Evolutionary conservation across 495 filamentous ascomycete genomes (phyloP).

Genomic region (Neurospora sublineolata): DNA sequence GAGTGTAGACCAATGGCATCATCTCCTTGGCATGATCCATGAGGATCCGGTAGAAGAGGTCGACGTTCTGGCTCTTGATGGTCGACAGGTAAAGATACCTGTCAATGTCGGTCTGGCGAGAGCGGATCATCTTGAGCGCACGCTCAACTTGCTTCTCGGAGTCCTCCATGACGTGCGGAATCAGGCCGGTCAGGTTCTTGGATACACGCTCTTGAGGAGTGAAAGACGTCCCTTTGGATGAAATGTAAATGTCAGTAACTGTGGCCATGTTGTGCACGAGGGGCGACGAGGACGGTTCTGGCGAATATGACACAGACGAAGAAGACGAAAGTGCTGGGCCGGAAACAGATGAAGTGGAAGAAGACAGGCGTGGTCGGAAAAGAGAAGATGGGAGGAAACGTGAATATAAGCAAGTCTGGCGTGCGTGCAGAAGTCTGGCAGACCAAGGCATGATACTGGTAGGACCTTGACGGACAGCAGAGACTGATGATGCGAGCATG

Average conservation of each 20-base stretch:
- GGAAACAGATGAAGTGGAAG: neutral
- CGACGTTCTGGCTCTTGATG: constrained; percentile 77
- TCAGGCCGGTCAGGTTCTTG: constrained; percentile 47
- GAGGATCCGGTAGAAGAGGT: constrained; percentile 90
- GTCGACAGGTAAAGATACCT: constrained; percentile 89
- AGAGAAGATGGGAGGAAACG: neutral
- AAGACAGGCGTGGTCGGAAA: neutral
- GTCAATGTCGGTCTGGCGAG: constrained; percentile 72
- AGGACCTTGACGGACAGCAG: constrained; percentile 1
- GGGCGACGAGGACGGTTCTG: constrained; percentile 4
- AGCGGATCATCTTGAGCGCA: constrained; percentile 55
- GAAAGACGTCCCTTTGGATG: constrained; percentile 40
- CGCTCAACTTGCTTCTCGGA: constrained; percentile 40
- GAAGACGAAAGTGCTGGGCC: neutral
- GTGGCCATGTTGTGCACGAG: neutral
- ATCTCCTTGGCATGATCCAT: constrained; percentile 83
- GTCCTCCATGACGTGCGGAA: constrained; percentile 47
- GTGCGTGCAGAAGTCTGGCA: neutral
- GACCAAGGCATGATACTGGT: neutral
- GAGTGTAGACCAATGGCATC: constrained; percentile 94
- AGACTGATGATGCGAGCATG: neutral
- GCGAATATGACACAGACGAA: constrained; percentile 4
- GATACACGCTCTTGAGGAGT: constrained; percentile 41
- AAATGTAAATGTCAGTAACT: neutral
- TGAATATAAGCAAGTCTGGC: neutral